Evolutionary conservation across 495 filamentous ascomycete species (phyloP).

Genomic region (Aspergillus sclerotiicarbonarius): DNA sequence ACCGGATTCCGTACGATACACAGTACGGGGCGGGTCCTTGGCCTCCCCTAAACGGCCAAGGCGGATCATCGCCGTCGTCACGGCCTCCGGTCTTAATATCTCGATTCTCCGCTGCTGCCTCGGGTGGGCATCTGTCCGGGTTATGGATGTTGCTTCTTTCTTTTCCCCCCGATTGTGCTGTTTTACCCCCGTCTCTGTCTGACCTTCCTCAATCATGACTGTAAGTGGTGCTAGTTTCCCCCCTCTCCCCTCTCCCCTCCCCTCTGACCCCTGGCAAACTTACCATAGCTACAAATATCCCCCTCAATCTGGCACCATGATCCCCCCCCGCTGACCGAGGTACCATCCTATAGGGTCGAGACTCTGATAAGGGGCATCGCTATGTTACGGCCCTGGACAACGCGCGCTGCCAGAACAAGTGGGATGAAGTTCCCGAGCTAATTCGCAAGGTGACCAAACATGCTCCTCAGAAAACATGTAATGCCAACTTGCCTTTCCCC

Average conservation of each 20-base stretch:
- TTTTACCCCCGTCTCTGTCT: conserved; percentile 15
- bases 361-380: conserved; percentile 67
- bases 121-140: not conserved
- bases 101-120: conserved; percentile 2
- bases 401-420: conserved; percentile 82
- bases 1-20: conserved; percentile 26
- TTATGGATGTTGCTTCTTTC: conserved; percentile 8
- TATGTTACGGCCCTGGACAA: conserved; percentile 80
- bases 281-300: not conserved
- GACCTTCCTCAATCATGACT: conserved; percentile 34
- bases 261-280: not conserved
- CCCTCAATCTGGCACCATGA: conserved; percentile 7
- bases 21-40: conserved; percentile 4
- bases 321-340: conserved; percentile 3
- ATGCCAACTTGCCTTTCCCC: conserved; percentile 14
- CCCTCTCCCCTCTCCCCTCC: conserved; percentile 2
- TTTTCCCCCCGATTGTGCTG: conserved; percentile 16
- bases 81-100: not conserved
- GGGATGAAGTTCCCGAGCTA: conserved; percentile 87
- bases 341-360: conserved; percentile 37
- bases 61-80: not conserved
- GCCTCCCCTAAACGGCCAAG: not conserved
- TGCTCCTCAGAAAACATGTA: conserved; percentile 84
- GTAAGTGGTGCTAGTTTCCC: conserved; percentile 25
- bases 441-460: conserved; percentile 91